Percentiles rank a stretch among this genome's conserved stretches.
phyloP scores from a whole-genome alignment of 192 early-diverging fungal genomes.

The Fimicolochytrium jonesii region DNA sequence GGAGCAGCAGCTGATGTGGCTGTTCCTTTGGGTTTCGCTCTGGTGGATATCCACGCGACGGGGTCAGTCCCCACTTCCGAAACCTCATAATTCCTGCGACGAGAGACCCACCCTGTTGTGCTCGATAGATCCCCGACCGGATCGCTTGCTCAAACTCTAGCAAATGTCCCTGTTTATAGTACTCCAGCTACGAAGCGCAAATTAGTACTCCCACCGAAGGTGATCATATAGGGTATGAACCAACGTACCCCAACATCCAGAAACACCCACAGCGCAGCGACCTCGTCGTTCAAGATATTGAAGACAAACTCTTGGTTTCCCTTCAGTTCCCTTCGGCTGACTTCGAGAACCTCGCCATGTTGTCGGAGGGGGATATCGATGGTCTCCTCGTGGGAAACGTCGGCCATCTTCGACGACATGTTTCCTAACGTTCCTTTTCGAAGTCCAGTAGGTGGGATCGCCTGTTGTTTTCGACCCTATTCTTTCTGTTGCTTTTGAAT shows the following conservation, averaged over 20 bases:
- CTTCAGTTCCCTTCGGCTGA: slow-evolving; percentile 58
- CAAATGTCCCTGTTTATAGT: slow-evolving; percentile 53
- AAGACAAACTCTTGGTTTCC: slow-evolving; percentile 58
- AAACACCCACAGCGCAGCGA: slow-evolving; percentile 59
- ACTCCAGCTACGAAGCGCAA: slow-evolving; percentile 55
- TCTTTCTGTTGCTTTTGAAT: too few relatives aligned
- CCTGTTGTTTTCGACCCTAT: too few relatives aligned
- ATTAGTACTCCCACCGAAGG: neutral
- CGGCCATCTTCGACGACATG: too few relatives aligned
- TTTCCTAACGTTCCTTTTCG: too few relatives aligned
- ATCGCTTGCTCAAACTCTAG: slow-evolving; percentile 26
- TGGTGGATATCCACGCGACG: too few relatives aligned
- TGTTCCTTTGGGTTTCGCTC: neutral
- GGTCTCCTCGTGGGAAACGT: too few relatives aligned
- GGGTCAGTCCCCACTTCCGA: too few relatives aligned
- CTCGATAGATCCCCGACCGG: slow-evolving; percentile 5
- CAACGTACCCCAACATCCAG: slow-evolving; percentile 61
- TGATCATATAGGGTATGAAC: neutral
- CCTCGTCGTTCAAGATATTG: slow-evolving; percentile 66
- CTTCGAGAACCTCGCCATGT: slow-evolving; percentile 68
- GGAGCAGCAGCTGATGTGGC: slow-evolving; percentile 50
- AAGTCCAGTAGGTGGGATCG: too few relatives aligned
- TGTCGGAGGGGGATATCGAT: slow-evolving; percentile 22
- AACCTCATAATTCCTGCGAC: too few relatives aligned
- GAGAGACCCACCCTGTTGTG: neutral